phyloP scores from a whole-genome alignment of 2,329 filamentous ascomycete species.

The Cytospora piceae region DNA sequence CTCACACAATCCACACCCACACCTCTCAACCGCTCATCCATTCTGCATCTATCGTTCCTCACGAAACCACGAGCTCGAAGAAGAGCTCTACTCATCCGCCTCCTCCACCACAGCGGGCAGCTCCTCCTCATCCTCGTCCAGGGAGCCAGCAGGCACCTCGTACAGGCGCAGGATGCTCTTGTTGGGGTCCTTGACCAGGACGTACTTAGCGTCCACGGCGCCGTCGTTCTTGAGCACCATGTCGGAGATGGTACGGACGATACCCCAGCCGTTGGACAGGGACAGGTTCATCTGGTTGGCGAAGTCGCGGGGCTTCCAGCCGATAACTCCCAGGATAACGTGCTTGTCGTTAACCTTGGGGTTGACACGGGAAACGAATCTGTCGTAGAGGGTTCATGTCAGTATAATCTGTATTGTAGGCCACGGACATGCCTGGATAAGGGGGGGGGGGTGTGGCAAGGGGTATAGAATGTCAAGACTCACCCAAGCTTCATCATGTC shows the following conservation, averaged over 20 bases:
- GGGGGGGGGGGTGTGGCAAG: conserved; percentile 7
- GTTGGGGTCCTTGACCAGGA: conserved; percentile 90
- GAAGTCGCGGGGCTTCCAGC: conserved; percentile 98
- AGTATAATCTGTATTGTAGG: conserved; percentile 34
- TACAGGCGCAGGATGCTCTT: conserved; percentile 94
- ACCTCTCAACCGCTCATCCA: neutral
- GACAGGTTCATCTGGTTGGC: conserved; percentile 98
- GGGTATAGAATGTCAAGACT: conserved; percentile 41
- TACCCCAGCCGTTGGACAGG: conserved; percentile 97
- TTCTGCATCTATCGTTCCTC: neutral
- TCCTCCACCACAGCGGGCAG: conserved; percentile 50
- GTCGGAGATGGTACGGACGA: conserved; percentile 96
- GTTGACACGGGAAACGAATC: conserved; percentile 93
- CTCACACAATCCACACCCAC: neutral
- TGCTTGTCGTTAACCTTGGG: conserved; percentile 92
- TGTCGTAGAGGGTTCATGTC: conserved; percentile 41
- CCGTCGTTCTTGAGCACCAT: conserved; percentile 76
- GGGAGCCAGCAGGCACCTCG: conserved; percentile 82
- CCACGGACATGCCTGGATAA: neutral
- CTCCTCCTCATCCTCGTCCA: conserved; percentile 80
- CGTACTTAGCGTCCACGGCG: conserved; percentile 71
- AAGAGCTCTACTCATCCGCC: conserved; percentile 51
- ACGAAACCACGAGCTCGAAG: neutral
- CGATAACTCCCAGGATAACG: conserved; percentile 91
- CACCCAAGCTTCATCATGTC: conserved; percentile 98